phyloP scores from a whole-genome alignment of 371 early-diverging fungal species.

The Entomophthora muscae region DNA sequence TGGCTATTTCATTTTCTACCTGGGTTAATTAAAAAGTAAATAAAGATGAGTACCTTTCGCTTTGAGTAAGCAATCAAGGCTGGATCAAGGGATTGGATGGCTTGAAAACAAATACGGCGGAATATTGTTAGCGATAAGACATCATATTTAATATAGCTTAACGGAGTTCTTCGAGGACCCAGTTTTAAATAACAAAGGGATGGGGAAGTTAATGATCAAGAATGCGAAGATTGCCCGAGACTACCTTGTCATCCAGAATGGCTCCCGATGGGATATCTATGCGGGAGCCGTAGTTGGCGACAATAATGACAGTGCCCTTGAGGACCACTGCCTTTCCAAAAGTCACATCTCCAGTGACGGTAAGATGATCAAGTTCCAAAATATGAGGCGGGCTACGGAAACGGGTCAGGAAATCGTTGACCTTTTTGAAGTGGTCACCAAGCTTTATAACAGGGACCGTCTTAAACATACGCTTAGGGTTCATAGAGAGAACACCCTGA shows the following conservation, averaged over 20 bases:
- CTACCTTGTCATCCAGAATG: slow-evolving; percentile 96
- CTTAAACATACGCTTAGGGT: slow-evolving; percentile 82
- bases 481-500: slow-evolving; percentile 84
- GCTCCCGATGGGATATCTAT: slow-evolving; percentile 97
- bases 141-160: too few species aligned
- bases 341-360: slow-evolving; percentile 95
- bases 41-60: too few species aligned
- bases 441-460: slow-evolving; percentile 93
- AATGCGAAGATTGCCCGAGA: slow-evolving; percentile 90
- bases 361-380: slow-evolving; percentile 94
- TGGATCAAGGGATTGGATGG: too few species aligned
- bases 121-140: too few species aligned
- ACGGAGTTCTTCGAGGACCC: too few species aligned
- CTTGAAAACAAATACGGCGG: too few species aligned
- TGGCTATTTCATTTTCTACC: too few species aligned
- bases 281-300: slow-evolving; percentile 87
- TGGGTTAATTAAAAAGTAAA: too few species aligned
- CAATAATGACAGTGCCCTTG: slow-evolving; percentile 97
- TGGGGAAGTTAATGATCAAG: slow-evolving; percentile 45
- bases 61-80: too few species aligned
- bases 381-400: slow-evolving; percentile 94
- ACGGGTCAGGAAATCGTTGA: slow-evolving; percentile 31
- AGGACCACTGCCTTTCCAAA: slow-evolving; percentile 90
- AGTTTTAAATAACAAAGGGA: too few species aligned
- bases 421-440: slow-evolving; percentile 97